Evolutionary conservation across 176 grass and related monocot species (phyloP).

Genomic region (Neostapfia colusana): DNA sequence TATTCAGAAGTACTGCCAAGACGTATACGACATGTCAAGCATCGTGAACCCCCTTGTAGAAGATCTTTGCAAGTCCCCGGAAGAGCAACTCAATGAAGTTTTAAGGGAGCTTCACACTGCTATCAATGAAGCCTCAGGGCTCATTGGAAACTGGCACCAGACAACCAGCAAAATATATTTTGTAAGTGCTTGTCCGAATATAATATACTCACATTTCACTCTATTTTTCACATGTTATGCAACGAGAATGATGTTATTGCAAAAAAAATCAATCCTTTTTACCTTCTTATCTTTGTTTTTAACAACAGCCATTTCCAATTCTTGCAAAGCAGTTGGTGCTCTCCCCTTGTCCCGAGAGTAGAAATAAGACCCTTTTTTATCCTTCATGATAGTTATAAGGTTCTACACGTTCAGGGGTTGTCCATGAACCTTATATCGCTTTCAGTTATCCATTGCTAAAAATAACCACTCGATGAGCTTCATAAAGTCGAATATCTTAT

Average conservation of each 20-base stretch:
- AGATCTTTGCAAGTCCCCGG: constrained; percentile 52
- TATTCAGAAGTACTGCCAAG: constrained; percentile 61
- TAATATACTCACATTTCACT: constrained; percentile 4
- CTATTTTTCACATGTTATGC: constrained; percentile 14
- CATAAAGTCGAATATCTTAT: constrained; percentile 26
- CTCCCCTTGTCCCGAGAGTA: constrained; percentile 5
- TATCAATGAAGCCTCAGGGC: constrained; percentile 53
- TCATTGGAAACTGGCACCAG: constrained; percentile 81
- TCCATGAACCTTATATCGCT: neutral
- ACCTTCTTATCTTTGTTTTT: neutral
- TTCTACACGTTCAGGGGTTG: neutral
- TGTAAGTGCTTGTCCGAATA: constrained; percentile 49
- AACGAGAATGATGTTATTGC: neutral
- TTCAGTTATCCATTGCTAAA: constrained; percentile 9
- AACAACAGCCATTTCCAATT: neutral
- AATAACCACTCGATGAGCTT: constrained; percentile 18
- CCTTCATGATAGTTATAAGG: constrained; percentile 22
- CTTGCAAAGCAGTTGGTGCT: neutral
- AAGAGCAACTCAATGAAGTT: constrained; percentile 64
- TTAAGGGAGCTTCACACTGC: constrained; percentile 58
- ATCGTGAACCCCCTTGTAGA: constrained; percentile 64
- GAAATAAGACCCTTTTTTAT: neutral
- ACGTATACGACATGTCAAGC: constrained; percentile 49
- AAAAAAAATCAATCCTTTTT: neutral
- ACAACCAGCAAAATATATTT: constrained; percentile 90